Conservation (phyloP, 768 basidiomycete genomes). For the Roridomyces roridus region DNA sequence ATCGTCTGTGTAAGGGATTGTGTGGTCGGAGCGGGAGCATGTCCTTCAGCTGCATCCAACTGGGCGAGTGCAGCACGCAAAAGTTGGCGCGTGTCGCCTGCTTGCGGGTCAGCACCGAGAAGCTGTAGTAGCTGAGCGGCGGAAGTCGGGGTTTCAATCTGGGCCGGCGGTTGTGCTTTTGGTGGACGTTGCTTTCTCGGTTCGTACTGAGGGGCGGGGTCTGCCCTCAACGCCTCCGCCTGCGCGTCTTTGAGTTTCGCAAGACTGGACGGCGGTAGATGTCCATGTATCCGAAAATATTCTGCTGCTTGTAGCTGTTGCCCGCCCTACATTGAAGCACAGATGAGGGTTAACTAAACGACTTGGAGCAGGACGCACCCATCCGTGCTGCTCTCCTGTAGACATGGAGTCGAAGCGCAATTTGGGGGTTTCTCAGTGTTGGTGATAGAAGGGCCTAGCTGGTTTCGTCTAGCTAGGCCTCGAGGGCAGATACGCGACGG, state of each 20-base stretch:
- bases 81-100: neutral
- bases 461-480: neutral
- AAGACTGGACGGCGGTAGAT: neutral
- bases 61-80: conserved; percentile 7
- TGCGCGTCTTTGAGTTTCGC: conserved; percentile 16
- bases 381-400: conserved; percentile 19
- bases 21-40: conserved; percentile 5
- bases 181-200: conserved; percentile 6
- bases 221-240: conserved; percentile 1
- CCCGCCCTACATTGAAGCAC: neutral
- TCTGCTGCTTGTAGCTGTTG: conserved; percentile 10
- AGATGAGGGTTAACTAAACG: neutral
- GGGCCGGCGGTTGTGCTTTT: neutral
- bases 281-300: neutral
- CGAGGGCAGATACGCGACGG: too few relatives aligned
- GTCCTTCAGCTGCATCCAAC: conserved; percentile 13
- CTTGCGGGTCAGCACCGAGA: neutral
- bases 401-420: neutral
- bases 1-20: conserved; percentile 1
- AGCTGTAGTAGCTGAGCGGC: conserved; percentile 4
- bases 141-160: neutral
- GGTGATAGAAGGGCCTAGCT: neutral
- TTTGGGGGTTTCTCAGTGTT: neutral
- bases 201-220: neutral
- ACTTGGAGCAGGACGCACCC: conserved; percentile 7